These are phyloP conservation scores for Talinum fruticosum DNA, from an alignment of 148 eudicot genomes.

Conservation along the genomic window DNA sequence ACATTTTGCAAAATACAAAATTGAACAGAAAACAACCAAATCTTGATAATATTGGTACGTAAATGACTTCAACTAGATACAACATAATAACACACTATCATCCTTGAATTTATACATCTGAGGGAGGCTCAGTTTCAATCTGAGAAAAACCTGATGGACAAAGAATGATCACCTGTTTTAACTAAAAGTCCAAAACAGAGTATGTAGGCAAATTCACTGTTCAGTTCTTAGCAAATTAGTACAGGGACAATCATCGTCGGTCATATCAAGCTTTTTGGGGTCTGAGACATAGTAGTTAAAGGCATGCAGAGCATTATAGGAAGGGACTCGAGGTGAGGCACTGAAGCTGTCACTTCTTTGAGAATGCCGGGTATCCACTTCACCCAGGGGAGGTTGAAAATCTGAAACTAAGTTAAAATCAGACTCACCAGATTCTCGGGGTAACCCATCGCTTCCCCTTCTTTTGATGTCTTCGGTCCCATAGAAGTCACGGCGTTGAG, in stretches of 20 bases:
- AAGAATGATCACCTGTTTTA: slow-evolving; percentile 1
- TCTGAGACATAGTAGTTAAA: neutral
- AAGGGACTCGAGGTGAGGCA: neutral
- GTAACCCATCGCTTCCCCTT: slow-evolving; percentile 37
- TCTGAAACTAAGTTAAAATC: slow-evolving; percentile 26
- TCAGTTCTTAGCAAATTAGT: neutral
- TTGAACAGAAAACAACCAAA: neutral
- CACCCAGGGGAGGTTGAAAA: slow-evolving; percentile 1
- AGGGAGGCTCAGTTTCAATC: slow-evolving; percentile 3
- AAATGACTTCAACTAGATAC: neutral
- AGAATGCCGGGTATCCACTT: neutral
- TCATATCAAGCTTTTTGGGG: neutral
- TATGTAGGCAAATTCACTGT: neutral
- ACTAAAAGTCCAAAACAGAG: neutral
- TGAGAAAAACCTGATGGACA: neutral
- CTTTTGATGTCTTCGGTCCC: slow-evolving; percentile 39
- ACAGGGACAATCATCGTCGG: neutral
- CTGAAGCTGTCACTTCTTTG: neutral
- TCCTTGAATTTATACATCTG: neutral
- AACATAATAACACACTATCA: neutral
- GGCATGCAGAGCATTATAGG: neutral
- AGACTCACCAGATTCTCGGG: slow-evolving; percentile 34
- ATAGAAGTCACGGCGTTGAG: slow-evolving; percentile 53
- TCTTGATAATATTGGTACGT: neutral
- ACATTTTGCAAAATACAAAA: neutral